Conservation (phyloP, 2,329 filamentous ascomycete species). For the Venturia aucupariae region DNA sequence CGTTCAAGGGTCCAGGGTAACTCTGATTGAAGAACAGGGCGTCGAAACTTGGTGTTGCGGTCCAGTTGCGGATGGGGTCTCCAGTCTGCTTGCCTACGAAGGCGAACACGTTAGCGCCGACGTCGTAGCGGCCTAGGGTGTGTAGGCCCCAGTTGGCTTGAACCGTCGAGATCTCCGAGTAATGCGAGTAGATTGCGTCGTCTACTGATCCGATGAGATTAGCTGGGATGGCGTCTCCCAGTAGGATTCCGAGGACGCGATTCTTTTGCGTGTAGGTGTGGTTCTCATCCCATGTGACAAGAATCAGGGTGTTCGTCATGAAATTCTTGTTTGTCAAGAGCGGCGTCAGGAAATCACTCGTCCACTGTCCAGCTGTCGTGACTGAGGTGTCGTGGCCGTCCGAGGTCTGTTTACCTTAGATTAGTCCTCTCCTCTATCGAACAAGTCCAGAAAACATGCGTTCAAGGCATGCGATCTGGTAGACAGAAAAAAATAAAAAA, state of each 20-base stretch:
- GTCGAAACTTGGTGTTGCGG: constrained; percentile 19
- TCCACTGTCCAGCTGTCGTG: constrained; percentile 59
- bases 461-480: too few species aligned
- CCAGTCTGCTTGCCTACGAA: constrained; percentile 28
- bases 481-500: too few species aligned
- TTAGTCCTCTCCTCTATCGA: neutral
- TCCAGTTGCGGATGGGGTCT: neutral
- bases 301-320: constrained; percentile 64
- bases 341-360: constrained; percentile 57
- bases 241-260: constrained; percentile 58
- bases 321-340: constrained; percentile 62
- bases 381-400: constrained; percentile 51
- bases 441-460: too few species aligned
- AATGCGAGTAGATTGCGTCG: constrained; percentile 46
- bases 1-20: constrained; percentile 5
- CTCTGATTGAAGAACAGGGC: constrained; percentile 5
- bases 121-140: constrained; percentile 38
- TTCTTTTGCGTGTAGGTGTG: constrained; percentile 59
- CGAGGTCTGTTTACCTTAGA: neutral
- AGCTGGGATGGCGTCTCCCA: constrained; percentile 63
- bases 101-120: constrained; percentile 38
- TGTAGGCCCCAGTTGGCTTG: constrained; percentile 38
- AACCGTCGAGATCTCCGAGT: constrained; percentile 35
- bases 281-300: constrained; percentile 74
- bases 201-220: constrained; percentile 60